Conservation (phyloP, 2,329 filamentous ascomycete genomes). For the Hypoxylon sp. region DNA sequence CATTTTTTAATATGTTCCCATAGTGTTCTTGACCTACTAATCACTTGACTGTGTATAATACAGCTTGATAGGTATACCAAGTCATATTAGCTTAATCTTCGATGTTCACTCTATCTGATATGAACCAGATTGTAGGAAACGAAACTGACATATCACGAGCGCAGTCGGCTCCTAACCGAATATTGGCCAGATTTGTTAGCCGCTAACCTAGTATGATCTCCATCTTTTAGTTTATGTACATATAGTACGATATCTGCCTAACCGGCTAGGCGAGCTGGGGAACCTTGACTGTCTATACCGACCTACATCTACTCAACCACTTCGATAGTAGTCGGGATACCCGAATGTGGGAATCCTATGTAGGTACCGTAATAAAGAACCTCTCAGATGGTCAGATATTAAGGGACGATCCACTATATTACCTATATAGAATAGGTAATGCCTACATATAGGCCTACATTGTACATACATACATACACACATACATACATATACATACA, state of each 20-base stretch:
- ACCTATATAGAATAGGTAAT: constrained; percentile 6
- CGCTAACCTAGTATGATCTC: constrained; percentile 24
- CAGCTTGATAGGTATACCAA: neutral
- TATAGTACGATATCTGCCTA: constrained; percentile 32
- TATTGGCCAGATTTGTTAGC: constrained; percentile 25
- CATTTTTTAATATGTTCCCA: neutral
- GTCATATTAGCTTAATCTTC: neutral
- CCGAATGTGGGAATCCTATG: constrained; percentile 25
- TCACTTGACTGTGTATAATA: neutral
- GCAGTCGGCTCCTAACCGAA: constrained; percentile 44
- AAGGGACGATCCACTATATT: constrained; percentile 19
- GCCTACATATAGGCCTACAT: constrained; percentile 1
- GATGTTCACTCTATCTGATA: neutral
- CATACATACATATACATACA: too few relatives aligned
- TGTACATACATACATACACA: neutral
- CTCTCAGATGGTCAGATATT: constrained; percentile 1
- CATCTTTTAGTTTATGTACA: constrained; percentile 24
- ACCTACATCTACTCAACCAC: constrained; percentile 16
- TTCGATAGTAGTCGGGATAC: constrained; percentile 34
- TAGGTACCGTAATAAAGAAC: constrained; percentile 6
- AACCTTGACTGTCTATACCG: constrained; percentile 26
- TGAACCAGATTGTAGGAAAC: constrained; percentile 11
- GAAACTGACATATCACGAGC: constrained; percentile 37
- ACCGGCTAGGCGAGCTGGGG: constrained; percentile 29
- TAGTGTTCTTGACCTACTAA: neutral